Percentiles rank a stretch among this genome's conserved stretches.
Conservation (phyloP, 2,329 filamentous ascomycete species). For the Hirsutella minnesotensis region DNA sequence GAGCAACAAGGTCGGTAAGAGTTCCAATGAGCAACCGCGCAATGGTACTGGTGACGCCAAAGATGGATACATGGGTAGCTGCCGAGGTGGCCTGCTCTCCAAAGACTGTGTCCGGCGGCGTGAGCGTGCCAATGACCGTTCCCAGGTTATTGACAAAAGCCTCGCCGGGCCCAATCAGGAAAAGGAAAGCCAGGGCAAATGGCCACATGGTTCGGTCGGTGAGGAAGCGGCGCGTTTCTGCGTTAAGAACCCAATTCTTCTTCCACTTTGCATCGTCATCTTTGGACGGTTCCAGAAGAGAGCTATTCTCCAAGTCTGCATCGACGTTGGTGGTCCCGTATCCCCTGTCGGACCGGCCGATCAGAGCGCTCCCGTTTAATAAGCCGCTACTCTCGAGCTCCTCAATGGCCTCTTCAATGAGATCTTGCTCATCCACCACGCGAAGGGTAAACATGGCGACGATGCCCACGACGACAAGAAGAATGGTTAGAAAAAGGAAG, state of each 20-base stretch:
- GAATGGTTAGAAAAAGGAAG: slow-evolving; percentile 70
- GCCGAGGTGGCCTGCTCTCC: slow-evolving; percentile 42
- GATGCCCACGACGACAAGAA: slow-evolving; percentile 60
- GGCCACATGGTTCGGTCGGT: slow-evolving; percentile 92
- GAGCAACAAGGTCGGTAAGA: slow-evolving; percentile 77
- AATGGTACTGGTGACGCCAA: slow-evolving; percentile 82
- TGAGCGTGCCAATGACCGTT: slow-evolving; percentile 81
- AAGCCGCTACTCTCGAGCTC: slow-evolving; percentile 84
- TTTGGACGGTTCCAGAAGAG: slow-evolving; percentile 24
- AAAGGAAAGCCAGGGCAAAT: slow-evolving; percentile 79
- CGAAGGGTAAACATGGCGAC: slow-evolving; percentile 63
- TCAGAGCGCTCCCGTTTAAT: slow-evolving; percentile 63
- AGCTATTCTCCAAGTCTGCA: slow-evolving; percentile 32
- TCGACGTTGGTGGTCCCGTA: slow-evolving; percentile 50
- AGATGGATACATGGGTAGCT: slow-evolving; percentile 84
- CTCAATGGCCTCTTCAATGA: slow-evolving; percentile 83
- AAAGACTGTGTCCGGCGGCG: slow-evolving; percentile 38
- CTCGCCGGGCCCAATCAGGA: slow-evolving; percentile 91
- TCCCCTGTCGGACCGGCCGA: slow-evolving; percentile 39
- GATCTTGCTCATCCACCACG: slow-evolving; percentile 72
- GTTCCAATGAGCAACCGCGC: slow-evolving; percentile 82
- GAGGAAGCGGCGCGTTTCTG: slow-evolving; percentile 77
- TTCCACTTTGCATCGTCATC: slow-evolving; percentile 48
- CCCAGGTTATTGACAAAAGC: slow-evolving; percentile 97
- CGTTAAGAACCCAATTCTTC: slow-evolving; percentile 85